Evolutionary conservation across 768 basidiomycete species (phyloP).

Genomic region (Cystoderma amianthinum): DNA sequence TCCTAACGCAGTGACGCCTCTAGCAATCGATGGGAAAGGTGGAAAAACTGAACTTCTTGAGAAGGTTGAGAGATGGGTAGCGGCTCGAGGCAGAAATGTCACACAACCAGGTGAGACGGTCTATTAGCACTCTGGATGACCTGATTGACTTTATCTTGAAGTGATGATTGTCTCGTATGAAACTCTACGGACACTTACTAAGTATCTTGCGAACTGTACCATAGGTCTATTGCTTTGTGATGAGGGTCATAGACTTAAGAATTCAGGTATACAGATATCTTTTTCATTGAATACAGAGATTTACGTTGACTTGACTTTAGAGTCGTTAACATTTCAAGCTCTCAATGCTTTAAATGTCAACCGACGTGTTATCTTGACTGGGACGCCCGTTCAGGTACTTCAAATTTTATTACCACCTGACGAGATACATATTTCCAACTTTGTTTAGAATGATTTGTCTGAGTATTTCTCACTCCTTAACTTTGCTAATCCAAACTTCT

Average conservation of each 20-base stretch:
- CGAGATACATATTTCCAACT: background rate
- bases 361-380: constrained; percentile 89
- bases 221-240: constrained; percentile 95
- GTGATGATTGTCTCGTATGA: constrained; percentile 99
- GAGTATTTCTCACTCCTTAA: constrained; percentile 93
- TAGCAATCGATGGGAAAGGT: constrained; percentile 92
- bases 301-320: constrained; percentile 25
- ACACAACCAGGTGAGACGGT: constrained; percentile 72
- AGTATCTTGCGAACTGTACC: constrained; percentile 67
- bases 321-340: constrained; percentile 82
- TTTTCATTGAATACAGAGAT: background rate
- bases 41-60: constrained; percentile 74
- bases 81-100: constrained; percentile 82
- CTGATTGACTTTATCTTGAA: constrained; percentile 16
- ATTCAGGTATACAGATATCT: constrained; percentile 56
- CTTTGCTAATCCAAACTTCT: constrained; percentile 88
- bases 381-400: constrained; percentile 82
- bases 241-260: constrained; percentile 96
- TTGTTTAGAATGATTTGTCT: constrained; percentile 80
- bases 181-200: constrained; percentile 77
- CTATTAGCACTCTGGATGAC: background rate
- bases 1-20: constrained; percentile 67
- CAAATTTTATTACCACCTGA: background rate
- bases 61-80: constrained; percentile 84
- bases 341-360: constrained; percentile 79